Base-by-base conservation (phyloP, 352 stramenopile genomes). In the Saprolegnia diclina region DNA sequence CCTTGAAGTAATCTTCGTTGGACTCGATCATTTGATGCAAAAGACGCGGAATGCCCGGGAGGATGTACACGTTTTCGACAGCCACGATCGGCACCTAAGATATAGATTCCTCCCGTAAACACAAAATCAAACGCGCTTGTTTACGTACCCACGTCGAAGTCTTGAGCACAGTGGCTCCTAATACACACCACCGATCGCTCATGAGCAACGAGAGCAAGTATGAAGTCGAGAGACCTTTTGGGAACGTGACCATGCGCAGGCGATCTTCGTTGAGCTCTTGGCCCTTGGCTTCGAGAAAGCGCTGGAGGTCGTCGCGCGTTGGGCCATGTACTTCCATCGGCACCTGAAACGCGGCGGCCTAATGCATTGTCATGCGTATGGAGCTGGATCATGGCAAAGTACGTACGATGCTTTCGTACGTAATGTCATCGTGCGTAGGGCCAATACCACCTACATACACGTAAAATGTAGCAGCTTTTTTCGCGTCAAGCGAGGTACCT, bases 381-480 rank as follows among this genome's bases (percentile, higher is more conserved):
- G 63, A 76, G 54, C 69, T 7, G 1, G 37, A 71, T 52, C 53
- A 55, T 5, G 64, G 19, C 6, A 63, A n/a, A 29, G 46, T 26
- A 53, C 35, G 19, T 61, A 69, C 63, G 42, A 69, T 69, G 45
- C 63, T 61, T n/a, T 69, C 63, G 71, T 95, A 95, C 13, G 87
- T 94, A 74, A 94, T 92, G 71, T 94, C 87, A 73, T 94, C 87
- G 56, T 94, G 87, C 11, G 87, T 94, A 13, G 85, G 87, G 5
- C 87, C 87, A 44, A 94, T 92, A 22, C 86, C 86, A 67, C 86
- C 70, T 73, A 52, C 4, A 42, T 13, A 67, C 13, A 7, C 14
- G 16, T 52, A 66, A 52, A 1, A 19, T 63, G 22, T 6, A 35
- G 16, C 9, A 46, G n/a, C n/a, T 35, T 7, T 56, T 13, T 3